phyloP scores from a whole-genome alignment of 2,329 filamentous ascomycete genomes.

The Aspergillus sp. region DNA sequence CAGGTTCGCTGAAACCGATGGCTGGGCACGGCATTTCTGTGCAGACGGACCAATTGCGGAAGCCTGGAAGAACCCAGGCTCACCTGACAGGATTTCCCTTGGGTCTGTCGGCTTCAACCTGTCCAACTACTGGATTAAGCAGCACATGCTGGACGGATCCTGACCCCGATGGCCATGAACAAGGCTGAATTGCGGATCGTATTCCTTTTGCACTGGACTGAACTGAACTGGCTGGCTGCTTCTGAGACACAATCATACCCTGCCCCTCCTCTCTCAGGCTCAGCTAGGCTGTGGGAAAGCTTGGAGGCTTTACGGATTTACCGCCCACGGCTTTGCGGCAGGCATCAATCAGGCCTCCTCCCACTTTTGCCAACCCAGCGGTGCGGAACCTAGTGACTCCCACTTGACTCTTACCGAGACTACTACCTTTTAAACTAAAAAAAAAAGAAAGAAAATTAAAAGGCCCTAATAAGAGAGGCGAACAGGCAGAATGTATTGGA shows the following conservation, averaged over 20 bases:
- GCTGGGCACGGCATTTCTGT: neutral
- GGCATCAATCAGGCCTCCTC: neutral
- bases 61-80: neutral
- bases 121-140: neutral
- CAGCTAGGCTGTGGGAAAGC: neutral
- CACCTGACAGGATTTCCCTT: conserved; percentile 4
- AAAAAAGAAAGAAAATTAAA: neutral
- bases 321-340: conserved; percentile 1
- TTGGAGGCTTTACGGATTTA: conserved; percentile 1
- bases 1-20: neutral
- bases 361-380: neutral
- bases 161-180: neutral
- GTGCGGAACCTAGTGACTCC: neutral
- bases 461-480: neutral
- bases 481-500: neutral
- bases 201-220: neutral
- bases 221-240: neutral
- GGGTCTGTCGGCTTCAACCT: neutral
- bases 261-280: neutral
- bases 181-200: conserved; percentile 1
- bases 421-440: no score
- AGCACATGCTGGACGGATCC: neutral
- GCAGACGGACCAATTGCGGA: neutral
- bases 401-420: neutral
- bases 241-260: neutral